Evolutionary conservation across 805 yeast genomes (phyloP), one percentile per base, ranked within the genome.

Genomic region (Jamesozyma jinghongensis): DNA sequence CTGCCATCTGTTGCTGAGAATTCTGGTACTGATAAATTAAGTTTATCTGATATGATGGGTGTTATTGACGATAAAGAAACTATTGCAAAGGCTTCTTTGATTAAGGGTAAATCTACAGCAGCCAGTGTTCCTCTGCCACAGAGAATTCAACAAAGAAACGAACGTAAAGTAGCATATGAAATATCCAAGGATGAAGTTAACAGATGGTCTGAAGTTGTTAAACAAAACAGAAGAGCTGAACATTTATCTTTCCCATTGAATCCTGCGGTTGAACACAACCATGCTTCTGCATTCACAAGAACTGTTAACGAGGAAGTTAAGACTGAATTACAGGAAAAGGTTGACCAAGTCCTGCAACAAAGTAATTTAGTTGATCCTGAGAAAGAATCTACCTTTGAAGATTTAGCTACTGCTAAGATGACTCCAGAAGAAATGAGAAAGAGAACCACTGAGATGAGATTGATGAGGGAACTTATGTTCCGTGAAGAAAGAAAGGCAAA

Each of bases 381-480:
- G 49, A 77, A 81, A 40, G 85, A 82, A 50, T 77, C 87, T n/a
- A 76, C 83, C 4, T 88, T 87, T 61, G 97, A 90, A 61, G 85
- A 88, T 40, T 73, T 86, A 28, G 88, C 85, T 6, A 77, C 84
- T 2, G 87, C 95, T 1, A 80, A 81, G 54, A 65, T 90, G 61
- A 72, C 92, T 0, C 74, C 80, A 20, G 94, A 83, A 45, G 97
- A 92, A 38, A 65, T 90, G 66, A 66, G 68, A 41, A 77, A 79
- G 57, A 73, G 94, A 44, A 81, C 92, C 6, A 75, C 77, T 44
- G 95, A 90, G 63, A 70, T 90, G 51, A 75, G 97, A 51, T 65
- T 83, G 55, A 86, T 87, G 96, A 75, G 98, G 48, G 98, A 92
- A 58, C 73, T 90, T 47, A 85, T 90, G 95, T 92, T 87, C 67